These are phyloP conservation scores for Gossypium sturtianum DNA, from an alignment of 345 rosid genomes.

Conservation along the genomic window DNA sequence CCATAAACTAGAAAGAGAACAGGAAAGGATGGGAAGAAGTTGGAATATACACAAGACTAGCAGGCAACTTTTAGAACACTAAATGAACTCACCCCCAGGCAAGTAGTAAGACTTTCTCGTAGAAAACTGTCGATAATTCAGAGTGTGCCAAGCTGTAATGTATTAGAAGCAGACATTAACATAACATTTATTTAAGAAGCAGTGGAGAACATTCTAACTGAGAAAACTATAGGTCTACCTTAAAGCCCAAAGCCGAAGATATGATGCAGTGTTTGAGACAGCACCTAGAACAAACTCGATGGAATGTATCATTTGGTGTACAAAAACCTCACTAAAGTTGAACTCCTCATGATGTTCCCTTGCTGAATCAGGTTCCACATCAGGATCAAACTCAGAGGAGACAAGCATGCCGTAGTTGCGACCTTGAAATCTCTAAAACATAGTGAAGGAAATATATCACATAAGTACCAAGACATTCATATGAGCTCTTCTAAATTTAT, in stretches of 20 bases:
- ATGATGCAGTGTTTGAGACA: slow-evolving; percentile 96
- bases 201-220: background rate
- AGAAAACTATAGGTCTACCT: slow-evolving; percentile 40
- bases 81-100: slow-evolving; percentile 81
- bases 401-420: slow-evolving; percentile 81
- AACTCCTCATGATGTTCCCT: slow-evolving; percentile 76
- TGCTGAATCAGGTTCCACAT: slow-evolving; percentile 74
- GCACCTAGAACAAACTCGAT: slow-evolving; percentile 95
- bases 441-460: background rate
- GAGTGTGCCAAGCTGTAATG: slow-evolving; percentile 89
- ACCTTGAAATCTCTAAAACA: slow-evolving; percentile 83
- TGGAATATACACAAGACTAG: background rate
- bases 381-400: slow-evolving; percentile 73
- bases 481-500: background rate
- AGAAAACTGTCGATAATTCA: slow-evolving; percentile 88
- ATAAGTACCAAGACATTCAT: slow-evolving; percentile 1
- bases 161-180: slow-evolving; percentile 8
- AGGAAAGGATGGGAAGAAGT: background rate
- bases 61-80: background rate
- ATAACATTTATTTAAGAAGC: background rate
- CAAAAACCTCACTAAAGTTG: slow-evolving; percentile 94
- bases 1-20: background rate
- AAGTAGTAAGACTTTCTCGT: slow-evolving; percentile 91
- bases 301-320: slow-evolving; percentile 99
- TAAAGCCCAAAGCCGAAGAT: slow-evolving; percentile 99